Base-by-base conservation (phyloP, 2,329 filamentous ascomycete genomes). In the Curvularia hawaiiensis region DNA sequence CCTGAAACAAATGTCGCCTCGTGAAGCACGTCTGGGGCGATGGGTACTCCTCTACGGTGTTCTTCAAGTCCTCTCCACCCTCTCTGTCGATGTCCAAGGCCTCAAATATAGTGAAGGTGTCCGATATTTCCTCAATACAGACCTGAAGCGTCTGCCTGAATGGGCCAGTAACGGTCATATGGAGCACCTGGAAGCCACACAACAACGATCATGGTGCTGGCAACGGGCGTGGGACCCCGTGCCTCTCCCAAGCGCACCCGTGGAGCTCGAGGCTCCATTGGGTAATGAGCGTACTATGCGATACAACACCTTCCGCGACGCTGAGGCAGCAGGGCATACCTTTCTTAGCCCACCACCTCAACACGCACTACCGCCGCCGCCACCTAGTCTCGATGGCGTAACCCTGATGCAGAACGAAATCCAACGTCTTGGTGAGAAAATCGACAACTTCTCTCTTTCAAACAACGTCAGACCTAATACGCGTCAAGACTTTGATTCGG, bases 1-100 rank as follows among this genome's bases (percentile, higher is more conserved):
- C 30, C 63, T 77, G 18, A 69, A 69, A 39, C 64, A 64, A 20
- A 59, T 67, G 33, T 70, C 76, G 1, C 75, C 77, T 3, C 72
- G 74, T 20, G 76, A 79, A 61, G 77, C 77, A 35, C 77, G 78
- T 18, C 72, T 79, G 30, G 78, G 78, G 18, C 75, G 77, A 14
- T 80, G 78, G 78, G 66, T 80, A 22, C 73, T 79, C 8, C 63
- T 80, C 26, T 79, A 79, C 55, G 75, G 72, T 35, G 70, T 77
- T 44, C 61, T 80, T 2, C 78, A 80, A 61, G 68, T 77, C 9
- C 70, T 80, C 3, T 77, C 77, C 10, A 77, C 69, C 2, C 63
- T 80, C 5, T 78, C 77, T 11, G 77, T 79, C 52, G 78, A 79
- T 51, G 73, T 76, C 0, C 68, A 70, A 26, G 72, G 70, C 5